Conservation (phyloP, 257 asterid species). For the Capsicum chinense region DNA sequence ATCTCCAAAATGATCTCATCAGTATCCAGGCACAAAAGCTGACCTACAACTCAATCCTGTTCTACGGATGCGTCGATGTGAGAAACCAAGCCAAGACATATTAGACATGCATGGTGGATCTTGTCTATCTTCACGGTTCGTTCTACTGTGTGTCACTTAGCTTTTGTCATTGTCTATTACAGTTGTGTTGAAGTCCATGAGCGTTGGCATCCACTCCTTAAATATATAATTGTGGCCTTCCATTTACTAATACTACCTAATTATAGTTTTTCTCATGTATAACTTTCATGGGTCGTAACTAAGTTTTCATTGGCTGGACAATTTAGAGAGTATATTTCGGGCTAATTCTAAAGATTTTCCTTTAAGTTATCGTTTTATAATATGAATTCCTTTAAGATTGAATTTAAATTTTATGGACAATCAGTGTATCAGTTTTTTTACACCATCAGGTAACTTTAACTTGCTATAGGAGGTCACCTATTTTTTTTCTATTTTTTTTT, state of each 20-base stretch:
- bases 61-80: not conserved
- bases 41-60: constrained; percentile 2
- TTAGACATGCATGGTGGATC: constrained; percentile 16
- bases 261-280: not conserved
- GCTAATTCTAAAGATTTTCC: not conserved
- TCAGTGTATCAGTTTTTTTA: too few relatives aligned
- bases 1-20: constrained; percentile 4
- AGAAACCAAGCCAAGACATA: constrained; percentile 28
- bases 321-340: not conserved
- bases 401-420: too few relatives aligned
- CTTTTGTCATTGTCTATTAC: too few relatives aligned
- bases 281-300: not conserved
- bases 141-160: constrained; percentile 32
- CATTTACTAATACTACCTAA: not conserved
- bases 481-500: too few relatives aligned
- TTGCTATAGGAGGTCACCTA: too few relatives aligned
- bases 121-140: constrained; percentile 50
- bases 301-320: not conserved
- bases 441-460: too few relatives aligned
- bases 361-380: not conserved
- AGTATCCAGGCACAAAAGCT: constrained; percentile 20
- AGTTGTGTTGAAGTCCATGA: too few relatives aligned
- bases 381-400: not conserved
- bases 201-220: too few relatives aligned
- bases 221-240: not conserved